Evolutionary conservation across 768 basidiomycete species (phyloP).

Genomic region (Tulasnella sp.): DNA sequence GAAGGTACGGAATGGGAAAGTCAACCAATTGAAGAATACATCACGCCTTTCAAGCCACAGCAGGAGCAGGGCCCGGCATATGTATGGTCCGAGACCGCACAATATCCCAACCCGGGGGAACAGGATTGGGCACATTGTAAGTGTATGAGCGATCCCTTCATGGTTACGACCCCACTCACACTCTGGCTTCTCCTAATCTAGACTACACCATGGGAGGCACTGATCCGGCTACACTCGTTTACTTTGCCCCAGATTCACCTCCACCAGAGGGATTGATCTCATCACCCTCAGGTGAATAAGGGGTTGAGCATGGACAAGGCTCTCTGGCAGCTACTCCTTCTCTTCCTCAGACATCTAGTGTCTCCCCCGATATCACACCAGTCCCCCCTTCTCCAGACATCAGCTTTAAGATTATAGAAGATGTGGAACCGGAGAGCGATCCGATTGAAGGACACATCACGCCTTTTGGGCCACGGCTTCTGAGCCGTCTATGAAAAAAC

Average conservation of each 20-base stretch:
- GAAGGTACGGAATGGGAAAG: too few species aligned
- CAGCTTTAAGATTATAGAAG: too few species aligned
- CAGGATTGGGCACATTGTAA: conserved; percentile 69
- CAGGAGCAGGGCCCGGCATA: conserved; percentile 34
- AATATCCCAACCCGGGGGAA: conserved; percentile 68
- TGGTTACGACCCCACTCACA: background rate
- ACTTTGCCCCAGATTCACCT: conserved; percentile 37
- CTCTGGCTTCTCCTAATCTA: background rate
- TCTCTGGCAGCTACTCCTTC: too few species aligned
- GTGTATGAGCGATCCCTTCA: background rate
- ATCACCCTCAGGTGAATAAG: background rate
- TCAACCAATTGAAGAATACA: too few species aligned
- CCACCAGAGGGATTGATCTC: conserved; percentile 11
- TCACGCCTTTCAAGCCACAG: too few species aligned
- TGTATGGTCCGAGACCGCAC: conserved; percentile 49
- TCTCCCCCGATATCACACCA: too few species aligned
- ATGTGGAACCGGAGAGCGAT: too few species aligned
- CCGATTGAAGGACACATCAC: too few species aligned
- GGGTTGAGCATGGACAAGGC: background rate
- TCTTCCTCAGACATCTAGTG: too few species aligned
- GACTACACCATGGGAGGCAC: conserved; percentile 69
- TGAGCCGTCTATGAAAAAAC: too few species aligned
- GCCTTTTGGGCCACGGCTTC: too few species aligned
- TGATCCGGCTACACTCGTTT: conserved; percentile 63
- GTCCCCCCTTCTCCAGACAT: too few species aligned